Evolutionary conservation across 139 green algal species (phyloP), one percentile per base, ranked within the genome.

Genomic region (Asterochloris erici): DNA sequence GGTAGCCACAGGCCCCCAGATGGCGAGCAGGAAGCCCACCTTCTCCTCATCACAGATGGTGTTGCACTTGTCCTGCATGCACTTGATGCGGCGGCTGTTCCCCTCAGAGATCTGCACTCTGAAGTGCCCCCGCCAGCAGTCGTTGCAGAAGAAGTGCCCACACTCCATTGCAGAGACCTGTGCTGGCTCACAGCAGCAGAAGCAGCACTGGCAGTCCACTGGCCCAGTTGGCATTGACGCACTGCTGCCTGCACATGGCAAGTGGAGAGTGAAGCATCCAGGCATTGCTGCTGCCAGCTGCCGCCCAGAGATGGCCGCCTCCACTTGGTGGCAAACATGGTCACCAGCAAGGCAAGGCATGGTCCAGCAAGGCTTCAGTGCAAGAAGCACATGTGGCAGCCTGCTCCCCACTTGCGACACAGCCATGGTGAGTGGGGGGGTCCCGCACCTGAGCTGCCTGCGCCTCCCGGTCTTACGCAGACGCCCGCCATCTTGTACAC

Each of bases 41-140:
- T 92, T 89, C 19, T 89, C 84, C 74, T 96, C 92, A 61, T 97
- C 92, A 79, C 94, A 97, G 47, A 93, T 82, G 9, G 90, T 90
- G 15, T 91, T 91, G 81, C 94, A 98, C 77, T 89, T 90, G 81
- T 83, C 88, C 0, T 84, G 85, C 93, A 97, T 98, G 85, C 94
- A 98, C 17, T 77, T 86, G 38, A 93, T 77, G 24, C 85, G 79
- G 21, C 89, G 82, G 15, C 88, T 89, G 70, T 91, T 86, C 63
- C 94, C 94, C 24, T 97, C 94, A 9, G 69, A 77, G 77, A 98
- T 95, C 69, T 94, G 88, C 9, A 93, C 90, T 17, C 86, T 73
- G 66, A 96, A 84, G 86, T 98, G 97, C 77, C 92, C 88, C 10
- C 64, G 84, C 95, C 95, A 98, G 90, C 95, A 98, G 19, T 88